Conservation (phyloP, 441 rosid species). For the Populus tomentosa region DNA sequence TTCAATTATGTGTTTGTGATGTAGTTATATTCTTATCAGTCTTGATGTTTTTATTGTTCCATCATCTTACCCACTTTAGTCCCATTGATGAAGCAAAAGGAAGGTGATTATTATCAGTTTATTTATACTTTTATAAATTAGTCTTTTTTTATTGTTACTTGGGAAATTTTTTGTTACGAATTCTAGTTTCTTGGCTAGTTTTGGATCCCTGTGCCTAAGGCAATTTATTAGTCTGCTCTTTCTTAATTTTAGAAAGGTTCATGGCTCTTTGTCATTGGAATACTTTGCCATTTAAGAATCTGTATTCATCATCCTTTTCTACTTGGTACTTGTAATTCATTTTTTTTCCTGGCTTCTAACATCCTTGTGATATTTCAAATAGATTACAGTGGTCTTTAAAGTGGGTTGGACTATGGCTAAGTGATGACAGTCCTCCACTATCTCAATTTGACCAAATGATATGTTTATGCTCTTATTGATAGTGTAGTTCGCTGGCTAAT, state of each 20-base stretch:
- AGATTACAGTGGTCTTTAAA: not conserved
- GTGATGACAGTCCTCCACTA: not conserved
- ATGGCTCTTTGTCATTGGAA: not conserved
- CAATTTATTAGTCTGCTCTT: not conserved
- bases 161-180: not conserved
- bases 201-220: not conserved
- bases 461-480: not conserved
- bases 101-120: not conserved
- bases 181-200: not conserved
- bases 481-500: not conserved
- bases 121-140: too few relatives aligned
- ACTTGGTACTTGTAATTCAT: not conserved
- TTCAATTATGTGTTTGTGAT: not conserved
- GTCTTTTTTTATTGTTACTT: not conserved
- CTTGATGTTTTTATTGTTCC: not conserved
- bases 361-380: not conserved
- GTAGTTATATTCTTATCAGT: not conserved
- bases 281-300: not conserved
- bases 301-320: not conserved
- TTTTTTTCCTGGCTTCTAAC: not conserved
- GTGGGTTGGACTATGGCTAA: not conserved
- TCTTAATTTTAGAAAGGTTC: not conserved
- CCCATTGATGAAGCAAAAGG: not conserved
- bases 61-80: not conserved
- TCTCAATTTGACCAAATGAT: not conserved